phyloP scores from a whole-genome alignment of 768 basidiomycete genomes.

The Suillus paluster region DNA sequence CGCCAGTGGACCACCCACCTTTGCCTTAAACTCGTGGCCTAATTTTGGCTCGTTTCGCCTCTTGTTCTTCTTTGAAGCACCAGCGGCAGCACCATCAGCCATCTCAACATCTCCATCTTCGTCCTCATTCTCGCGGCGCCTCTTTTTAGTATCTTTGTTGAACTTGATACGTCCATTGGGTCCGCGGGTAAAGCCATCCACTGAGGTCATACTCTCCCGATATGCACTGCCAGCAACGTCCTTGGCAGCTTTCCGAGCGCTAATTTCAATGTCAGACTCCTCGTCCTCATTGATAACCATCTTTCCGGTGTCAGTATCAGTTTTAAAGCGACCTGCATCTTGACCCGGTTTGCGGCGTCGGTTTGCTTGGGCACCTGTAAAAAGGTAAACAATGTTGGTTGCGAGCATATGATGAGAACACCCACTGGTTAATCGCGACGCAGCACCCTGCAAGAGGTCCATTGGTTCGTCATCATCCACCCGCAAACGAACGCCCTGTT shows the following conservation, averaged over 20 bases:
- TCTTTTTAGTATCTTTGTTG: slow-evolving; percentile 96
- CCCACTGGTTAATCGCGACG: slow-evolving; percentile 72
- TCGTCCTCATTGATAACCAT: slow-evolving; percentile 73
- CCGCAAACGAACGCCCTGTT: slow-evolving; percentile 67
- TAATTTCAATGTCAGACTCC: slow-evolving; percentile 49
- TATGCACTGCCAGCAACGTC: slow-evolving; percentile 78
- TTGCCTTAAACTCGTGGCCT: slow-evolving; percentile 95
- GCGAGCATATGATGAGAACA: slow-evolving; percentile 12
- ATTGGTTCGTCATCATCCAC: slow-evolving; percentile 93
- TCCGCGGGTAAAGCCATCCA: slow-evolving; percentile 89
- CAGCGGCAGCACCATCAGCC: slow-evolving; percentile 66
- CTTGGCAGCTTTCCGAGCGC: slow-evolving; percentile 47
- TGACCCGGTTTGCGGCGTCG: slow-evolving; percentile 81
- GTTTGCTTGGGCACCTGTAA: slow-evolving; percentile 46
- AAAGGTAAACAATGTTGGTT: not conserved
- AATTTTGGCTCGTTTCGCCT: slow-evolving; percentile 58
- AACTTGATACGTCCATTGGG: slow-evolving; percentile 88
- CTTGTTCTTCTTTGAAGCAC: slow-evolving; percentile 52
- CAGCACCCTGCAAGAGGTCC: slow-evolving; percentile 87
- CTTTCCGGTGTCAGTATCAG: slow-evolving; percentile 80
- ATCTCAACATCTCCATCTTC: slow-evolving; percentile 72
- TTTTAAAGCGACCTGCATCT: slow-evolving; percentile 86
- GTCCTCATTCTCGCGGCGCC: slow-evolving; percentile 70
- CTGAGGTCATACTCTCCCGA: slow-evolving; percentile 78
- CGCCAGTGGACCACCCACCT: slow-evolving; percentile 55